Conservation (phyloP, 805 yeast species). For the Tetrapisispora arboricola region DNA sequence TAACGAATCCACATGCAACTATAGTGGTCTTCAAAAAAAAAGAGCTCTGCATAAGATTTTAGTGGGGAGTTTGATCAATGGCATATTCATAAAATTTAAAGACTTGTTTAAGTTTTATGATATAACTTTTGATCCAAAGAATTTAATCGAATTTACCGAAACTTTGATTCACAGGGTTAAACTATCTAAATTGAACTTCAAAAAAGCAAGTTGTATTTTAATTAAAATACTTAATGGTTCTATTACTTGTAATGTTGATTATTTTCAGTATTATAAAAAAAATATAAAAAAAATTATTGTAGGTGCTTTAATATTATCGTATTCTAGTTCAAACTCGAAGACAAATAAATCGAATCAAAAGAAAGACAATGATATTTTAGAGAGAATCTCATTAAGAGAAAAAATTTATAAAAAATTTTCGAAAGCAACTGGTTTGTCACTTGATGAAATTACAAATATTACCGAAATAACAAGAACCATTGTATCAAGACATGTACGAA, state of each 20-base stretch:
- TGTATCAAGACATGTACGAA: conserved; percentile 11
- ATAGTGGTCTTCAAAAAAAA: not conserved
- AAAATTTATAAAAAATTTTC: conserved; percentile 9
- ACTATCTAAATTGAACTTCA: conserved; percentile 15
- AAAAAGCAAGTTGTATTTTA: conserved; percentile 18
- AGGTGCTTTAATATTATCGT: conserved; percentile 16
- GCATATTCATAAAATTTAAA: conserved; percentile 8
- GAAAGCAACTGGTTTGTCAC: conserved; percentile 16
- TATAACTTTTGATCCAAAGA: not conserved
- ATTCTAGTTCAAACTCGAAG: conserved; percentile 8
- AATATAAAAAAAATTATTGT: conserved; percentile 16
- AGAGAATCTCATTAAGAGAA: conserved; percentile 10
- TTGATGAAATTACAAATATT: conserved; percentile 16
- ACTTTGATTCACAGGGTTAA: conserved; percentile 12
- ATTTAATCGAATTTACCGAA: conserved; percentile 7
- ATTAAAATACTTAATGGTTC: conserved; percentile 18
- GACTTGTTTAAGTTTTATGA: conserved; percentile 4
- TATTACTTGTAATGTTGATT: conserved; percentile 9
- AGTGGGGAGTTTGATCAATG: conserved; percentile 11
- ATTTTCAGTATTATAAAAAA: conserved; percentile 13
- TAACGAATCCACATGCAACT: not conserved
- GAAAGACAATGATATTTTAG: conserved; percentile 1
- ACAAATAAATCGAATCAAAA: not conserved
- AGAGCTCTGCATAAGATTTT: conserved; percentile 11
- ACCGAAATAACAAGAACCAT: conserved; percentile 21